Percentiles rank a stretch among this genome's conserved stretches.
These are phyloP conservation scores for Crepidotus variabilis DNA, from an alignment of 768 basidiomycete species.

Conservation along the genomic window DNA sequence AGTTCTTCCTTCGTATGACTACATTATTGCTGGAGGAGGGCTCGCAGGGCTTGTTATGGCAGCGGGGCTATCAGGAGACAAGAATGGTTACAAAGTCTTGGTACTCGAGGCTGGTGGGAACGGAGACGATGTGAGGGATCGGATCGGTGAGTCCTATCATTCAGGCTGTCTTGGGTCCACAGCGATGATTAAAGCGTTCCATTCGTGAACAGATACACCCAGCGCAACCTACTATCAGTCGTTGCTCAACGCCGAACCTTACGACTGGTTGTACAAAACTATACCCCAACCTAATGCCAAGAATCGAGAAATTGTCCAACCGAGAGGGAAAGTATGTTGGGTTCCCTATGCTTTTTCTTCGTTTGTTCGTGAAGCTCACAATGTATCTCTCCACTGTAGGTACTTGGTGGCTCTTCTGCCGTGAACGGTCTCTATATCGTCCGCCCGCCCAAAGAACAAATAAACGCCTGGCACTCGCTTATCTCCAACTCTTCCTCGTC, in stretches of 20 bases:
- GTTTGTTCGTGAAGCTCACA: not conserved
- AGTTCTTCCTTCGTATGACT: conserved; percentile 27
- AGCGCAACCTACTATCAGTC: conserved; percentile 48
- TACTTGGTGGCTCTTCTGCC: conserved; percentile 65
- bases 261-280: conserved; percentile 56
- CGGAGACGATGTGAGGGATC: conserved; percentile 17
- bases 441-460: conserved; percentile 45
- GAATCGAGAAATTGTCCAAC: conserved; percentile 46
- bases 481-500: conserved; percentile 29
- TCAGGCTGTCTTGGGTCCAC: not conserved
- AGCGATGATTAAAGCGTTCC: not conserved
- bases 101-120: conserved; percentile 34
- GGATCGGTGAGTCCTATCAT: conserved; percentile 25
- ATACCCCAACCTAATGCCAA: conserved; percentile 40
- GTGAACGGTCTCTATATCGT: conserved; percentile 69
- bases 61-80: conserved; percentile 29
- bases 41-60: conserved; percentile 36
- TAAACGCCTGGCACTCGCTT: conserved; percentile 43
- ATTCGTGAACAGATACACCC: conserved; percentile 37
- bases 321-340: conserved; percentile 50
- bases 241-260: conserved; percentile 35
- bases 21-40: conserved; percentile 32
- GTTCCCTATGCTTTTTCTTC: not conserved
- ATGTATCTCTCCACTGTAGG: conserved; percentile 21
- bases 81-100: conserved; percentile 18